Evolutionary conservation across 2,329 filamentous ascomycete genomes (phyloP), one percentile per base, ranked within the genome.

Genomic region (Ascosphaera aggregata): DNA sequence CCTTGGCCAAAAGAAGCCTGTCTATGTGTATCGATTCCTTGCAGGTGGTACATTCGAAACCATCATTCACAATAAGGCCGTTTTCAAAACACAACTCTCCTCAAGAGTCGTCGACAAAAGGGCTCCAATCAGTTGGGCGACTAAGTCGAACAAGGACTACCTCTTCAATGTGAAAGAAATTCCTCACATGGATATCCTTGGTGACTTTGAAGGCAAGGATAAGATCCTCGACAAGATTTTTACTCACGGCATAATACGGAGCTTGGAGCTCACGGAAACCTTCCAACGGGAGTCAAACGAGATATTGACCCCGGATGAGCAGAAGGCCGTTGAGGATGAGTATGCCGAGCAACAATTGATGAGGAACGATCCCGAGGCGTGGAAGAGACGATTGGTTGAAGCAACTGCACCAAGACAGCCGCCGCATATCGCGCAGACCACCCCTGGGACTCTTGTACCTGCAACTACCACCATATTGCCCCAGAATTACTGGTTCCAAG

Each of bases 41-140:
- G 63, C 73, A 9, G 80, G 73, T 2, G 84, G 82, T 1, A 89
- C 82, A 0, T 84, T 77, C 46, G 84, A 94, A 52, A 70, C 76
- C 32, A 65, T 67, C 8, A 59, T 91, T 36, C 72, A 84, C 47
- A 77, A 80, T 53, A 73, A 71, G 43, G 66, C 75, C 1, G 62
- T 91, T 1, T 92, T 84, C 66, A 94, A 94, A 55, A 74, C 66
- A 22, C 80, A 89, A 51, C 63, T 94, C 35, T 71, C 80, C 3
- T 71, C 69, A 31, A 71, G 80, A 11, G 79, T 92, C 1, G 76
- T 94, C 3, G 85, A 94, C 56, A 75, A 81, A 51, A 81, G 78
- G 56, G 81, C 80, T 38, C 73, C 76, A 0, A 57, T 73, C n/a
- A 71, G 77, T 5, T 71, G 65, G 53, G 73, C 79, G 0, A 63